Evolutionary conservation across 139 green algal species (phyloP), one percentile per base, ranked within the genome.

Genomic region (Auxenochlorella pyrenoidosa): DNA sequence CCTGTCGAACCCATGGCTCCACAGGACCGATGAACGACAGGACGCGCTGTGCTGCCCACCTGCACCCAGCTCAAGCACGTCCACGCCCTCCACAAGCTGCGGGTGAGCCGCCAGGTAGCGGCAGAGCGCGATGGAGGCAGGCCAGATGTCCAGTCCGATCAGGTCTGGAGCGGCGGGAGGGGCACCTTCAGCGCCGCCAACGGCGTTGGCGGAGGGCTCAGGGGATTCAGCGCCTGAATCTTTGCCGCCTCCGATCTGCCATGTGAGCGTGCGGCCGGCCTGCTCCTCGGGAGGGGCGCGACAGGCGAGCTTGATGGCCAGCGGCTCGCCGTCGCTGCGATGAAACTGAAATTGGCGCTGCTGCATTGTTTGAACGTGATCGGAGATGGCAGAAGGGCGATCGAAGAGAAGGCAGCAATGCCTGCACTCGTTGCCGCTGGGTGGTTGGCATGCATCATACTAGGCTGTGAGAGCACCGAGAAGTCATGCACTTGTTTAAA

Each of bases 71-170:
- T 88, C 84, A 73, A 88, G 30, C 73, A 88, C 84, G 3, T 18
- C 26, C 58, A 36, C 30, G 0, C 59, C 58, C 30, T 24, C 72
- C 36, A 73, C 47, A 43, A 88, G 34, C 51, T 79, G n/a, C 10
- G 76, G 75, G 34, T 88, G 60, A 15, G 38, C 66, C 8, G 47
- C 60, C 43, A 88, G 63, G 44, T 85, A 88, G 60, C 63, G 43
- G n/a, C 85, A 79, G 24, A 88, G 85, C 16, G 85, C 76, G 2
- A 88, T 43, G 47, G 85, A 79, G 6, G 76, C 85, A n/a, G 85
- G 85, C 85, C 85, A 88, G 43, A 88, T 43, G 65, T 88, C 85
- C 3, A 88, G 76, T 5, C 85, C 85, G 18, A 88, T 78, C 60
- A 88, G 41, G 44, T 88, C 85, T 0, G 82, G 82, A 47, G 34